Percentiles rank a stretch among this genome's conserved stretches.
These are phyloP conservation scores for Candida awuae DNA, from an alignment of 805 yeast genomes.

Conservation along the genomic window DNA sequence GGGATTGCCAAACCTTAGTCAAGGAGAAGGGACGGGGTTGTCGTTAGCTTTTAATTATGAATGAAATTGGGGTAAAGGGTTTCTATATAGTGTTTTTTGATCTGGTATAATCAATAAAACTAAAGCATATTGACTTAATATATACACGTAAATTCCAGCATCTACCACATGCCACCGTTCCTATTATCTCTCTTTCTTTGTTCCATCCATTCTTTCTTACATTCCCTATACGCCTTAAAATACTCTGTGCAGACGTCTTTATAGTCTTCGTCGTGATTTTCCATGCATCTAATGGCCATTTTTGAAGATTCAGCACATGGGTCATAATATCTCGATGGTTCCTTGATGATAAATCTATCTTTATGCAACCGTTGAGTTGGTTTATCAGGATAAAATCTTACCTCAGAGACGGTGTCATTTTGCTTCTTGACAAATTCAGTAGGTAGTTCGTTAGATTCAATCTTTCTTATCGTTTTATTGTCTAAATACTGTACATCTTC, in stretches of 20 bases:
- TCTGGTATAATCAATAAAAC: too few relatives aligned
- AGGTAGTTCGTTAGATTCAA: constrained; percentile 28
- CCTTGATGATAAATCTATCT: constrained; percentile 62
- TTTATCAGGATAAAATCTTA: constrained; percentile 77
- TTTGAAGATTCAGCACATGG: constrained; percentile 88
- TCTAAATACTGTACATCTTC: constrained; percentile 19
- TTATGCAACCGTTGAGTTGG: constrained; percentile 69
- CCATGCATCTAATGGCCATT: constrained; percentile 81
- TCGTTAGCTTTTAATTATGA: too few relatives aligned
- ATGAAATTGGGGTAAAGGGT: too few relatives aligned
- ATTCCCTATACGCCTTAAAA: constrained; percentile 88
- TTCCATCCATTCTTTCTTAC: constrained; percentile 67
- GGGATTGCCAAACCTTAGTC: neutral
- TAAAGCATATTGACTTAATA: neutral
- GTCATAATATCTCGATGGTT: constrained; percentile 77
- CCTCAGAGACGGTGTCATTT: constrained; percentile 38
- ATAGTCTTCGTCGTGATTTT: constrained; percentile 64
- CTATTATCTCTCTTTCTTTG: constrained; percentile 24
- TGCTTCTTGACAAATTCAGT: constrained; percentile 38
- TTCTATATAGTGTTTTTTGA: too few relatives aligned
- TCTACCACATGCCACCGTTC: constrained; percentile 27
- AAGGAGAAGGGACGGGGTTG: too few relatives aligned
- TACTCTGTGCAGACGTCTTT: constrained; percentile 64
- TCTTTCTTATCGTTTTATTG: constrained; percentile 22
- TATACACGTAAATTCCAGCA: neutral